Conservation (phyloP, 176 grass and related monocot genomes). For the Bothriochloa decipiens region DNA sequence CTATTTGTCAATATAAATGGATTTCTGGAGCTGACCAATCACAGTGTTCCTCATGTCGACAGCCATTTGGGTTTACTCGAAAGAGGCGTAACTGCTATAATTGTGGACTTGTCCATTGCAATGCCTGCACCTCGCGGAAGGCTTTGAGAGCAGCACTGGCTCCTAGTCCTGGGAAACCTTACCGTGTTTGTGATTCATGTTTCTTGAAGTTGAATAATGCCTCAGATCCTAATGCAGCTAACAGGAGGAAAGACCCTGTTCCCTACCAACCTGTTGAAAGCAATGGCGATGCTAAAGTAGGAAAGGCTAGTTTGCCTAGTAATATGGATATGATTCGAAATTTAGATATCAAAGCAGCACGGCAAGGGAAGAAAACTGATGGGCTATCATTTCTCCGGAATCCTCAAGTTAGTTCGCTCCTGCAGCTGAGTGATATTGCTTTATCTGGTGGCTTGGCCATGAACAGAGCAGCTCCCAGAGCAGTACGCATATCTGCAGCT, state of each 20-base stretch:
- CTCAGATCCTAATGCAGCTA: constrained; percentile 53
- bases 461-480: no score
- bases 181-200: constrained; percentile 96
- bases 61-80: constrained; percentile 92
- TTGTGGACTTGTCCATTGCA: constrained; percentile 88
- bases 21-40: constrained; percentile 77
- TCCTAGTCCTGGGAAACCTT: constrained; percentile 83
- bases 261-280: constrained; percentile 54
- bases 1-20: constrained; percentile 85
- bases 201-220: constrained; percentile 74
- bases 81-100: constrained; percentile 94
- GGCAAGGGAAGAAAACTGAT: no score
- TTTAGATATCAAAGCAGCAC: no score
- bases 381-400: no score
- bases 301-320: constrained; percentile 42
- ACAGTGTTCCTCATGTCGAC: constrained; percentile 83
- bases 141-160: constrained; percentile 73
- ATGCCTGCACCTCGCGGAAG: constrained; percentile 79
- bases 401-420: no score
- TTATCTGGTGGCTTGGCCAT: no score
- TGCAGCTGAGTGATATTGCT: no score
- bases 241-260: constrained; percentile 55
- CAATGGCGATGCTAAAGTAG: constrained; percentile 55
- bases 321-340: no score
- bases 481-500: no score